Evolutionary conservation across 169 alveolate genomes (phyloP).

Genomic region (Amoebophrya sp.): DNA sequence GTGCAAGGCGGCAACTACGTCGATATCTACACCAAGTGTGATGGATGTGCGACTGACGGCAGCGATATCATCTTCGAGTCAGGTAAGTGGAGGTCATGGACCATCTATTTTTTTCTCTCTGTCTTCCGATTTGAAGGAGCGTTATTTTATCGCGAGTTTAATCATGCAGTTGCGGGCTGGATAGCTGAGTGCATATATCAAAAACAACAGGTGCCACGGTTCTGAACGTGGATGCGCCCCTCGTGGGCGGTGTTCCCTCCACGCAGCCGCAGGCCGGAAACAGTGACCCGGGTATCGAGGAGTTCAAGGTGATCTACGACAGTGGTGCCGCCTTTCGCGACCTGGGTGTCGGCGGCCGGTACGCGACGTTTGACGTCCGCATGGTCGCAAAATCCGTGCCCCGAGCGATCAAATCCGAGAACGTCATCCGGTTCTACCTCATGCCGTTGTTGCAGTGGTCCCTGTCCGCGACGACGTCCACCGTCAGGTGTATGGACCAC

Average conservation of each 20-base stretch:
- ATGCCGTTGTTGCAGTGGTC: background rate
- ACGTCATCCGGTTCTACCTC: background rate
- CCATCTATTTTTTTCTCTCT: too few species aligned
- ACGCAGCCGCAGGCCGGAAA: background rate
- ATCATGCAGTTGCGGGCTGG: too few species aligned
- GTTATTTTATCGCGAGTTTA: too few species aligned
- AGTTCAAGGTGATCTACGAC: background rate
- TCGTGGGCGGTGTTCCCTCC: too few species aligned
- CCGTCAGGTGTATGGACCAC: background rate
- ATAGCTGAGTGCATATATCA: too few species aligned
- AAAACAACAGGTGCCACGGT: background rate
- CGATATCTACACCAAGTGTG: background rate
- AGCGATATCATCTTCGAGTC: background rate
- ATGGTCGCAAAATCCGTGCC: background rate
- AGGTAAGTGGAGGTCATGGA: too few species aligned
- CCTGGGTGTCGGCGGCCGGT: background rate
- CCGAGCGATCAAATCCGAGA: background rate
- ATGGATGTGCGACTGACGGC: background rate
- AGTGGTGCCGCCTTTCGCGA: background rate
- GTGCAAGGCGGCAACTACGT: background rate
- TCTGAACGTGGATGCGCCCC: background rate
- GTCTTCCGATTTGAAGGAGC: too few species aligned
- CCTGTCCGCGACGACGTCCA: background rate
- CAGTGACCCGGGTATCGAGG: background rate
- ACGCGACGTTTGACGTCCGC: background rate